Conservation (phyloP, 1,139 yeast species). For the Lodderomyces margitis region DNA sequence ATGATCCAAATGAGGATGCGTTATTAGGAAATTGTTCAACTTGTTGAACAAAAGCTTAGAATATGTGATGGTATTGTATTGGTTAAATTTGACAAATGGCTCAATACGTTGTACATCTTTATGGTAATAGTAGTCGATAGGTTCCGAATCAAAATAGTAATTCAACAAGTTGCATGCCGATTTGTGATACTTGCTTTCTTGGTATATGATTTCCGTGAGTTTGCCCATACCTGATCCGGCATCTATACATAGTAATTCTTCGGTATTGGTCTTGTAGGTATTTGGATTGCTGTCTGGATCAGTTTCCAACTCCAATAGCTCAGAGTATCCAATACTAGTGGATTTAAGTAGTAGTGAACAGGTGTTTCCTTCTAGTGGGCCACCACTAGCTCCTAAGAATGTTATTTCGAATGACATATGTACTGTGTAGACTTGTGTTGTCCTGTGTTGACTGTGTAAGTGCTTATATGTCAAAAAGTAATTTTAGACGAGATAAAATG, state of each 20-base stretch:
- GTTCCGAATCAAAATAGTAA: slow-evolving; percentile 27
- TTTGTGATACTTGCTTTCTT: slow-evolving; percentile 17
- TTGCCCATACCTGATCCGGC: slow-evolving; percentile 75
- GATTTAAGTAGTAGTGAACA: slow-evolving; percentile 70
- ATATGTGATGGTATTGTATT: slow-evolving; percentile 9
- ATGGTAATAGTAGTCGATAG: slow-evolving; percentile 12
- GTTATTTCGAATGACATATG: slow-evolving; percentile 37
- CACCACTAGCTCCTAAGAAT: slow-evolving; percentile 74
- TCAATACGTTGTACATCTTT: slow-evolving; percentile 19
- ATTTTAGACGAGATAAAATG: not conserved
- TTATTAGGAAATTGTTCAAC: slow-evolving; percentile 52
- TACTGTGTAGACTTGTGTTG: not conserved
- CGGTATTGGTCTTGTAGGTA: slow-evolving; percentile 13
- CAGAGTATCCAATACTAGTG: slow-evolving; percentile 32
- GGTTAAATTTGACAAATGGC: slow-evolving; percentile 29
- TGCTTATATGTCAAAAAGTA: not conserved
- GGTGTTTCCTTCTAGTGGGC: slow-evolving; percentile 67
- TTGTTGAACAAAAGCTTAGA: slow-evolving; percentile 33
- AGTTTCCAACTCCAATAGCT: slow-evolving; percentile 11
- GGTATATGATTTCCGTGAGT: slow-evolving; percentile 49
- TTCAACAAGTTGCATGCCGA: slow-evolving; percentile 18
- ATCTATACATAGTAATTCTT: slow-evolving; percentile 61
- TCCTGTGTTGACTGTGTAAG: too few relatives aligned
- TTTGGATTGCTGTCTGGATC: not conserved
- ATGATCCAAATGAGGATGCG: slow-evolving; percentile 89